Base-by-base conservation (phyloP, 257 asterid genomes). In the Oldenlandia corymbosa region DNA sequence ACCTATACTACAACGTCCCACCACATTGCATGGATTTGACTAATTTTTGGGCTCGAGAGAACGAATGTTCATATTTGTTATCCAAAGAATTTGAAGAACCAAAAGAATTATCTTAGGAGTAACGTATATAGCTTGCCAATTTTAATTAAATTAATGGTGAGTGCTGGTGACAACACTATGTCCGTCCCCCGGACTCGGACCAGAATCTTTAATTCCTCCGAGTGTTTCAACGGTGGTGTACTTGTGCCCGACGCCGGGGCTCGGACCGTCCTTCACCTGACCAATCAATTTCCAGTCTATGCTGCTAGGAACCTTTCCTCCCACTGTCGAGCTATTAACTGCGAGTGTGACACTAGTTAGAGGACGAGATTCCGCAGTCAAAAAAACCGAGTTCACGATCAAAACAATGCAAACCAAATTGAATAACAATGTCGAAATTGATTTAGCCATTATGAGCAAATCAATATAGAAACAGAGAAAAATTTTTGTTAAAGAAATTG, bases 121-220 rank as follows among this genome's bases (percentile, higher is more conserved):
- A 31, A 34, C 9, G 39, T 9, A 34, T 34, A 34, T 3, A 3
- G 39, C 39, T 3, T 34, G 39, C 39, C n/a, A n/a, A 34, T 34
- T 34, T 34, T 4, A 34, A 34, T 3, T 34, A 4, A 34, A 34
- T 34, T 34, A 59, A 1, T 21, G 49, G 51, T 41, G 65, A 5
- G 36, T 41, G 65, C 56, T 31, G 4, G 67, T 46, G 42, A 46
- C 30, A 49, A n/a, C 32, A 7, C 7, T 18, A 31, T 56, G 50
- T 37, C 72, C 66, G 6, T 16, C 31, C 3, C 72, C 72, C 4
- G 72, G 72, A 39, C 60, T 34, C 7, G 72, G 72, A 26, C 72
- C 72, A 0, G 57, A 67, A 34, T 36, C 39, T 41, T 57, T 57
- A 9, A 30, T 46, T 23, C 65, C 71, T 21, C 71, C 71, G 1